phyloP scores from a whole-genome alignment of 768 basidiomycete species.

The Agrocybe chaxingu region DNA sequence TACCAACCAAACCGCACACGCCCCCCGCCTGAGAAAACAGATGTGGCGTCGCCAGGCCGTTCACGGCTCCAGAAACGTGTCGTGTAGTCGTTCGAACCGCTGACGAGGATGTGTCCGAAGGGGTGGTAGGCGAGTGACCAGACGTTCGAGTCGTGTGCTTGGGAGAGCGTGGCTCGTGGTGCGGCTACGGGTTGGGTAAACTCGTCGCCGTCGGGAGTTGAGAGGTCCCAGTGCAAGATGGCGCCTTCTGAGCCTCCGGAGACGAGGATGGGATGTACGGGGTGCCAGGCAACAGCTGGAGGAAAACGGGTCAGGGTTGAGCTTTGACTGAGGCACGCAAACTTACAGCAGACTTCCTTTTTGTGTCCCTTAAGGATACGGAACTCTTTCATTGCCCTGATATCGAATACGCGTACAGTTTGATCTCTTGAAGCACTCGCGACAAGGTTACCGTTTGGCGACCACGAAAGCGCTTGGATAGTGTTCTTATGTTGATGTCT shows the following conservation, averaged over 20 bases:
- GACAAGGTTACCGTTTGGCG: slow-evolving; percentile 89
- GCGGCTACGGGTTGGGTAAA: slow-evolving; percentile 39
- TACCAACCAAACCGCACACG: neutral
- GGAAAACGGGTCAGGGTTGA: neutral
- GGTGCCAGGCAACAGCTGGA: slow-evolving; percentile 93
- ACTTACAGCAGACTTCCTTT: slow-evolving; percentile 95
- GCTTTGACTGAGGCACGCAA: neutral
- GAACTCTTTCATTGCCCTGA: slow-evolving; percentile 96
- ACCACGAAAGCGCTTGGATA: slow-evolving; percentile 91
- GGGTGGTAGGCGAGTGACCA: slow-evolving; percentile 97
- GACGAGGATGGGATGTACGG: slow-evolving; percentile 85
- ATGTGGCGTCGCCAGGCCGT: slow-evolving; percentile 77
- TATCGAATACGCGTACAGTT: slow-evolving; percentile 94
- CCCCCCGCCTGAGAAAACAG: slow-evolving; percentile 76
- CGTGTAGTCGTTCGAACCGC: slow-evolving; percentile 96
- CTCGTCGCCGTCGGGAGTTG: slow-evolving; percentile 52
- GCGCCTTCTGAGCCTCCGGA: slow-evolving; percentile 95
- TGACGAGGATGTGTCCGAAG: slow-evolving; percentile 90
- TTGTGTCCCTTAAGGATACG: slow-evolving; percentile 92
- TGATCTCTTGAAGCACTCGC: slow-evolving; percentile 96
- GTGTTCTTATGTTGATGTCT: slow-evolving; percentile 98
- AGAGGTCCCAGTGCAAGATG: slow-evolving; percentile 92
- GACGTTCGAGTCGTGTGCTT: slow-evolving; percentile 97
- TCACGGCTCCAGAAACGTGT: slow-evolving; percentile 98
- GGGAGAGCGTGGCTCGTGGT: slow-evolving; percentile 84